These are phyloP conservation scores for Hortaea werneckii DNA, from an alignment of 2,329 filamentous ascomycete genomes.

Conservation along the genomic window DNA sequence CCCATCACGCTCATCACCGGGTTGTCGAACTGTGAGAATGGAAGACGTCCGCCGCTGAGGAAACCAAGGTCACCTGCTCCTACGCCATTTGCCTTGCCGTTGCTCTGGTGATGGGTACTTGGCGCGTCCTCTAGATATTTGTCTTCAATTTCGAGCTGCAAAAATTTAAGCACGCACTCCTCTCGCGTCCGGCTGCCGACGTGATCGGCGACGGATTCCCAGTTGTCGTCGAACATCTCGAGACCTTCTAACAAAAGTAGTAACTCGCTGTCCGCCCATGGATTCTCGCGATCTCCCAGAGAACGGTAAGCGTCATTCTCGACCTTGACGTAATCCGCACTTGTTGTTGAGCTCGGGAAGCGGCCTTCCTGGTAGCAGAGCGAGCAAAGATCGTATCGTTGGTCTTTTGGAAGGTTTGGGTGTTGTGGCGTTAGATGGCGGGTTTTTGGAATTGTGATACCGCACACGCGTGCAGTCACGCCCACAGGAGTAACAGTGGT, in stretches of 20 bases:
- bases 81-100: conserved; percentile 38
- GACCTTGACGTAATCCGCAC: conserved; percentile 74
- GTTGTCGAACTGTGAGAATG: conserved; percentile 88
- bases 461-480: conserved; percentile 72
- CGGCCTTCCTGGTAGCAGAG: conserved; percentile 80
- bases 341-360: conserved; percentile 68
- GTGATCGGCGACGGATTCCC: conserved; percentile 84
- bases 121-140: conserved; percentile 67
- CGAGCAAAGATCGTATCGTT: conserved; percentile 81
- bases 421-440: conserved; percentile 33
- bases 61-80: conserved; percentile 46
- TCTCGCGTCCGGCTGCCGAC: conserved; percentile 86
- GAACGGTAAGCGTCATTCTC: conserved; percentile 78
- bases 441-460: conserved; percentile 59
- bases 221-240: conserved; percentile 91
- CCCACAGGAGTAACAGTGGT: conserved; percentile 84
- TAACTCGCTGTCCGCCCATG: conserved; percentile 85
- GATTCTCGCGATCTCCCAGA: conserved; percentile 70
- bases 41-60: conserved; percentile 63
- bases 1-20: conserved; percentile 93
- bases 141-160: conserved; percentile 94
- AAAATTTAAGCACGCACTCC: conserved; percentile 92
- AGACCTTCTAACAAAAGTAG: conserved; percentile 83
- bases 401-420: conserved; percentile 45
- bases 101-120: conserved; percentile 34